Percentiles rank a stretch among this genome's conserved stretches.
Evolutionary conservation across 129 eudicot genomes (phyloP).

Genomic region (Flaveria robusta): DNA sequence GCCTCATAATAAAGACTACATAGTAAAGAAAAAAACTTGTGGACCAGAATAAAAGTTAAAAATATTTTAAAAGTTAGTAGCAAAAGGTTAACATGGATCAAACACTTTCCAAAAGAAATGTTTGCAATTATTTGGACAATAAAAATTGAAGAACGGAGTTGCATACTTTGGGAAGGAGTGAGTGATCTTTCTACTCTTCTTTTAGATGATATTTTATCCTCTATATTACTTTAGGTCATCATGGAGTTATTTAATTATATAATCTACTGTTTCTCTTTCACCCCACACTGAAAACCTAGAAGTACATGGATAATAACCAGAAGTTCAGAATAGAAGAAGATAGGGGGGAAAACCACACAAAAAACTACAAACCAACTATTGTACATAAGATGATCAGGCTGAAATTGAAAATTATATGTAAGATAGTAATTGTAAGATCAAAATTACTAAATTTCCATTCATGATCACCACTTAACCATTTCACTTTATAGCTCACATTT

Average conservation of each 20-base stretch:
- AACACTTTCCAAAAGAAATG: neutral
- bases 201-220: too few relatives aligned
- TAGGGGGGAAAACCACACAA: too few relatives aligned
- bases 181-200: too few relatives aligned
- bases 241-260: neutral
- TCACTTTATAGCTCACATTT: conserved; percentile 10
- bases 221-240: neutral
- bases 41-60: conserved; percentile 4
- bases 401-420: neutral
- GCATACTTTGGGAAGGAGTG: neutral
- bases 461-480: neutral
- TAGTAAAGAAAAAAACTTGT: neutral
- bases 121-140: neutral
- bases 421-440: neutral
- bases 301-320: neutral
- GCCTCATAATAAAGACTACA: neutral
- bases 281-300: neutral
- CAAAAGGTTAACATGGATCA: conserved; percentile 18
- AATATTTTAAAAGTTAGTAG: neutral
- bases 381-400: neutral
- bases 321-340: too few relatives aligned
- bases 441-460: neutral
- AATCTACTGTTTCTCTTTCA: neutral
- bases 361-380: neutral
- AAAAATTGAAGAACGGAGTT: neutral